Base-by-base conservation (phyloP, 2,329 filamentous ascomycete species). In the Trichothecium sympodiale region DNA sequence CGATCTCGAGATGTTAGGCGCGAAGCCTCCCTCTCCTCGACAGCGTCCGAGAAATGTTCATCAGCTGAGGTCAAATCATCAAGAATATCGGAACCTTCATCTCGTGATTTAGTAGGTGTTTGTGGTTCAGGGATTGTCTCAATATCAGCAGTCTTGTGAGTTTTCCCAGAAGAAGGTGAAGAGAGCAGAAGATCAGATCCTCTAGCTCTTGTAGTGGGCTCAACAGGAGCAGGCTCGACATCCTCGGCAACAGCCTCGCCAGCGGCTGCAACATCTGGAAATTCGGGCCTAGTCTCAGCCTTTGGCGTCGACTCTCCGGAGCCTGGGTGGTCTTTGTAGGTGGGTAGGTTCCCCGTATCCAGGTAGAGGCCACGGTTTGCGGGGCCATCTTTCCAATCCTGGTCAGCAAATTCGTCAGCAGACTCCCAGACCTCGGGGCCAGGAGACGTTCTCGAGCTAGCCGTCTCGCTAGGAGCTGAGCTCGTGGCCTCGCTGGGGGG, bases 231-330 rank as follows among this genome's bases (percentile, higher is more conserved):
- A 15, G 59, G 56, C 27, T 66, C 57, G 28, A 57, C 10, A 9
- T 29, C 36, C 34, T 29, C n/a, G 32, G 29, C 39, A 15, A 36
- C 35, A 35, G 38, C 34, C 29, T 26, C 18, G 15, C 38, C 20
- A 7, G 15, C 33, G 8, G 41, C 29, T 17, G 29, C 15, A n/a
- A 41, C 29, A 17, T 29, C 35, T 7, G 50, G 52, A 10, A 59
- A 43, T 29, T 51, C 48, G 8, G 53, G 55, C 38, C 41, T 50
- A n/a, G 43, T 38, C 14, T 64, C 67, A 4, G 78, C 78, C 41
- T 75, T 83, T 2, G 83, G 82, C 2, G 82, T 87, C 1, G 71
- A 69, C 48, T 84, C 74, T 43, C 77, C 64, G 5, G 79, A 83
- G 31, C 67, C 78, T 8, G 77, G 58, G 18, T 69, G 50, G 34